These are phyloP conservation scores for Fonsecaea pugnacius DNA, from an alignment of 2,329 filamentous ascomycete genomes.

Conservation along the genomic window DNA sequence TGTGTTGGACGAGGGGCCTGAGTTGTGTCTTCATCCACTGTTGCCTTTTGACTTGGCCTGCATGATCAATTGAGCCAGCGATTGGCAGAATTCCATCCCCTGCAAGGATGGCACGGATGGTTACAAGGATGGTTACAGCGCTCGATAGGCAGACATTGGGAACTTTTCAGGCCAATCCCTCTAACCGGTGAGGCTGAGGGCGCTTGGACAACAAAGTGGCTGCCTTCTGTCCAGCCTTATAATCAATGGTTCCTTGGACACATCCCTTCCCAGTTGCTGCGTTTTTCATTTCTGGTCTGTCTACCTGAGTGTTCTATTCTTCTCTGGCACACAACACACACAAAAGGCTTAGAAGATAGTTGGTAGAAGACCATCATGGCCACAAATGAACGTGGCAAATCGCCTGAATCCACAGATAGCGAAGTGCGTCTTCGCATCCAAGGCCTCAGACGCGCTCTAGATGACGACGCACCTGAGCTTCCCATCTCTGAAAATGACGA, in stretches of 20 bases:
- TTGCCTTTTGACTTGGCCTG: background rate
- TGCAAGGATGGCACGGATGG: no score
- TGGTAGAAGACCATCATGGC: background rate
- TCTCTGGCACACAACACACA: background rate
- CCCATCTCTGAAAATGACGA: background rate
- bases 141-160: no score
- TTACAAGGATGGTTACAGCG: no score
- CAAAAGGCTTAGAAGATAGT: no score
- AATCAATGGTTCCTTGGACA: background rate
- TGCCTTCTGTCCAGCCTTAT: background rate
- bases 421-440: background rate
- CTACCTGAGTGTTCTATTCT: background rate
- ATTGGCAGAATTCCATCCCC: background rate
- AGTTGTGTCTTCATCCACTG: background rate
- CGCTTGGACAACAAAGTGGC: background rate
- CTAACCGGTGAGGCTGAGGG: background rate
- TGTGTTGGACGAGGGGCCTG: background rate
- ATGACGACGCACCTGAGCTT: no score
- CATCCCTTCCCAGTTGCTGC: no score
- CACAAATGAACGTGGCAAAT: background rate
- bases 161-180: background rate
- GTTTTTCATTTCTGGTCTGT: no score
- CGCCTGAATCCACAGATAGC: background rate
- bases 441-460: background rate
- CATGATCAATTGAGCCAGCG: background rate